Evolutionary conservation across 2,329 filamentous ascomycete genomes (phyloP), one percentile per base, ranked within the genome.

Genomic region (Monosporascus sp.): DNA sequence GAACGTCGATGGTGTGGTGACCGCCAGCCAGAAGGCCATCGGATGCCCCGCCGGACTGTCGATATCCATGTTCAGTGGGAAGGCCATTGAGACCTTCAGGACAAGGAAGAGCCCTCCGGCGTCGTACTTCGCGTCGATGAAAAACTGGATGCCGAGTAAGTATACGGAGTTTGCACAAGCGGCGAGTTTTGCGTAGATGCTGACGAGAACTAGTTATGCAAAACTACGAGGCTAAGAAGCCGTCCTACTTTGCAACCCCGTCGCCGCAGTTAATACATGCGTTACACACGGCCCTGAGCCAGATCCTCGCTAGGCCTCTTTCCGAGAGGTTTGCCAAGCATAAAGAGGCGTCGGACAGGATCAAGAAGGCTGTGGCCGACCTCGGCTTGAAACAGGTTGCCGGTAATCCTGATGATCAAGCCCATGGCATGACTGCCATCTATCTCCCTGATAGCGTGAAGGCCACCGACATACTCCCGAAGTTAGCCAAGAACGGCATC

Each of bases 181-280:
- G 11, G 19, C 17, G 7, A 16, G 3, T 51, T 20, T 11, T 37
- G 8, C 5, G 47, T n/a, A 22, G 14, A 54, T 51, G 44, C 61
- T 67, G 27, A 66, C 53, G 37, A 31, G 3, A 20, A 9, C n/a
- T 41, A 89, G 88, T 99, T 73, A 97, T 99, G 93, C 86, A 94
- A 76, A 97, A 97, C 76, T 99, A 99, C 74, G 94, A 99, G 77
- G 90, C 91, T 59, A 91, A 92, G 78, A 99, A 97, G 78, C 85
- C 94, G 38, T 96, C 91, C 2, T 99, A 99, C 79, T 99, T 99
- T 68, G 94, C 94, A 38, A 99, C 94, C 1, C 94, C 94, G 1
- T 91, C 92, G 5, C 94, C 94, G 16, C 94, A 99, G 74, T 84
- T 99, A 49, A 80, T 99, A 62, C 93, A 89, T 72, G 94, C 94